A percentile compares a stretch with the other conserved stretches of the same genome.
These are phyloP conservation scores for Nicotiana obtusifolia DNA, from an alignment of 257 asterid genomes.

Conservation along the genomic window DNA sequence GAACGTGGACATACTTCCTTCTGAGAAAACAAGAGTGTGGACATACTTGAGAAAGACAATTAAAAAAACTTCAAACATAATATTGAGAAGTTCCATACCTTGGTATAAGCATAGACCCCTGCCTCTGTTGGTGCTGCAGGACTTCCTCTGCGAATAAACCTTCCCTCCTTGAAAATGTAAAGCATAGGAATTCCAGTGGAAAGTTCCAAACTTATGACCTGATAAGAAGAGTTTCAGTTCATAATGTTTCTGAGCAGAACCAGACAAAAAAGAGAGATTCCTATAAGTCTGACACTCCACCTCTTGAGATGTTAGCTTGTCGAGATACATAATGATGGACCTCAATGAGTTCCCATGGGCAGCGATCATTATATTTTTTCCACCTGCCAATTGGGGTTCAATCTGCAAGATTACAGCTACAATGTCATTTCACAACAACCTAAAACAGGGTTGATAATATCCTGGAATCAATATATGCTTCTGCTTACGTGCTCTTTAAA, in stretches of 20 bases:
- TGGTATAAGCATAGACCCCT: conserved; percentile 91
- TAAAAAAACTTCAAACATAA: background rate
- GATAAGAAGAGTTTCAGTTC: conserved; percentile 5
- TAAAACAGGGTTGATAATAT: background rate
- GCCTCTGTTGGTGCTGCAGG: conserved; percentile 87
- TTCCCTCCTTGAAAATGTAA: conserved; percentile 82
- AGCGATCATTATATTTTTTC: conserved; percentile 89
- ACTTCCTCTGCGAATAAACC: conserved; percentile 88
- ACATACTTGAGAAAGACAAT: background rate
- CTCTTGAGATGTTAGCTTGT: conserved; percentile 95
- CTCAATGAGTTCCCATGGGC: conserved; percentile 98
- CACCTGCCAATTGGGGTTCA: conserved; percentile 69
- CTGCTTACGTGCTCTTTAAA: conserved; percentile 59
- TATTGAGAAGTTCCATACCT: conserved; percentile 40
- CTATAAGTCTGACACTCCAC: conserved; percentile 28
- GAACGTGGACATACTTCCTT: background rate
- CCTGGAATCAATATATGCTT: background rate
- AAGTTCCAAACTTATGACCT: conserved; percentile 96
- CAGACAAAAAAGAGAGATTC: background rate
- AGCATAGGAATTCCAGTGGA: conserved; percentile 99
- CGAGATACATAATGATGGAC: conserved; percentile 96
- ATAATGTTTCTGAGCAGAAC: background rate
- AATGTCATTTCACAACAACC: conserved; percentile 7
- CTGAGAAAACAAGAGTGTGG: background rate
- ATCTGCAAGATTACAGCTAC: conserved; percentile 48